Conservation (phyloP, 352 stramenopile species). For the Globisporangium spinosum region DNA sequence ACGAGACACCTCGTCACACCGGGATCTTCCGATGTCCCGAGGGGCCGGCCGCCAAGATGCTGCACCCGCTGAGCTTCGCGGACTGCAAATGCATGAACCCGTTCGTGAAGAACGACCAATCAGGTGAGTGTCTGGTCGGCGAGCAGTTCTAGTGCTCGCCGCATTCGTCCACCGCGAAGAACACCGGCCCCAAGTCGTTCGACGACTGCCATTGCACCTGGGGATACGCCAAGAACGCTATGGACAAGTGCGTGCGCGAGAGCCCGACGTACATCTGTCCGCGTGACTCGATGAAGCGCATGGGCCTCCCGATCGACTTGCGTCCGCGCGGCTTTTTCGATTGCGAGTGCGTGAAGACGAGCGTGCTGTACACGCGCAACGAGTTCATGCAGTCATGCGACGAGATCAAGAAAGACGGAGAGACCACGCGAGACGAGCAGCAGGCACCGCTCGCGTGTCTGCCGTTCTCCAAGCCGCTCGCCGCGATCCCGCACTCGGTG, state of each 20-base stretch:
- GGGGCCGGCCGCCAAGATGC: slow-evolving; percentile 25
- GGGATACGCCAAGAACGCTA: slow-evolving; percentile 52
- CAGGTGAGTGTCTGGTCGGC: slow-evolving; percentile 52
- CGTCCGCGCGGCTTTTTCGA: slow-evolving; percentile 67
- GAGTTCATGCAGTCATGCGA: slow-evolving; percentile 56
- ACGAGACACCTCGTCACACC: background rate
- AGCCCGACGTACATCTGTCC: slow-evolving; percentile 57
- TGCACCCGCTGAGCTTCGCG: slow-evolving; percentile 37
- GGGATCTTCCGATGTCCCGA: slow-evolving; percentile 32
- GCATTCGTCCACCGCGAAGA: slow-evolving; percentile 31
- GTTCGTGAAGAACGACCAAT: slow-evolving; percentile 69
- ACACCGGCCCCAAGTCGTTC: slow-evolving; percentile 41
- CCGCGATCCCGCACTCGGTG: slow-evolving; percentile 54
- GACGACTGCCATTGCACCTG: slow-evolving; percentile 72
- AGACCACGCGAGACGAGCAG: slow-evolving; percentile 9
- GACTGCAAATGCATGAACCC: slow-evolving; percentile 61
- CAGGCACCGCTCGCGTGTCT: slow-evolving; percentile 44
- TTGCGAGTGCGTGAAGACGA: slow-evolving; percentile 52
- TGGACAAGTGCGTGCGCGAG: slow-evolving; percentile 51
- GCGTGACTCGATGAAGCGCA: slow-evolving; percentile 44
- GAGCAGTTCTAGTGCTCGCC: slow-evolving; percentile 33
- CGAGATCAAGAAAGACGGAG: slow-evolving; percentile 21
- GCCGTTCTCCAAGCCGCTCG: slow-evolving; percentile 50
- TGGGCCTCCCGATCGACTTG: slow-evolving; percentile 32
- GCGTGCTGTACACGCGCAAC: slow-evolving; percentile 45